phyloP scores from a whole-genome alignment of 2,329 filamentous ascomycete genomes.

The Talaromyces piceae region DNA sequence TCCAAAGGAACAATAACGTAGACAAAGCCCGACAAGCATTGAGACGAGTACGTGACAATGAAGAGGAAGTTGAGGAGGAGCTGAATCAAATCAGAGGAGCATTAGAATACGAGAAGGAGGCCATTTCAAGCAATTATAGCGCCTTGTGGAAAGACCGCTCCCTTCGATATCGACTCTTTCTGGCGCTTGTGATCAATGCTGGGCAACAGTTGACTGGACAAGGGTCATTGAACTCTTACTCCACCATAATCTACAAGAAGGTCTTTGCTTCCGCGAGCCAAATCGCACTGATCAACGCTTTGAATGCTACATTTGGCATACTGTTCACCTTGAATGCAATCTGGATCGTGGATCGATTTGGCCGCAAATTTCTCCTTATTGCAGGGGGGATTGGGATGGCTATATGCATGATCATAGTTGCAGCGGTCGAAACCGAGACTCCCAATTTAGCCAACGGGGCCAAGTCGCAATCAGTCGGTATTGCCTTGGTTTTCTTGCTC shows the following conservation, averaged over 20 bases:
- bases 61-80: constrained; percentile 61
- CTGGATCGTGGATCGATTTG: constrained; percentile 66
- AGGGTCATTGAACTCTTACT: constrained; percentile 65
- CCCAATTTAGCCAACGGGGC: constrained; percentile 43
- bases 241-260: constrained; percentile 66
- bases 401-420: constrained; percentile 61
- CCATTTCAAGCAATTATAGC: constrained; percentile 54
- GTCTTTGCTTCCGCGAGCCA: constrained; percentile 53
- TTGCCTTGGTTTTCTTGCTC: constrained; percentile 60
- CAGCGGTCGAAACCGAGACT: constrained; percentile 51
- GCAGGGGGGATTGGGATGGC: constrained; percentile 62
- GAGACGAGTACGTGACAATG: constrained; percentile 54
- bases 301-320: constrained; percentile 67
- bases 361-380: constrained; percentile 62
- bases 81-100: constrained; percentile 58
- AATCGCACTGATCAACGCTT: constrained; percentile 65
- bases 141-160: constrained; percentile 65
- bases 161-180: constrained; percentile 57
- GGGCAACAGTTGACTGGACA: constrained; percentile 67
- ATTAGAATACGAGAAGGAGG: constrained; percentile 64
- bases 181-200: constrained; percentile 61
- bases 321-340: constrained; percentile 65
- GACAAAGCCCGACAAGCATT: constrained; percentile 55
- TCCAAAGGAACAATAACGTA: constrained; percentile 53
- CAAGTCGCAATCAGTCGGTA: constrained; percentile 55